These are phyloP conservation scores for Aspergillus cristatus DNA, from an alignment of 495 filamentous ascomycete genomes.

Conservation along the genomic window DNA sequence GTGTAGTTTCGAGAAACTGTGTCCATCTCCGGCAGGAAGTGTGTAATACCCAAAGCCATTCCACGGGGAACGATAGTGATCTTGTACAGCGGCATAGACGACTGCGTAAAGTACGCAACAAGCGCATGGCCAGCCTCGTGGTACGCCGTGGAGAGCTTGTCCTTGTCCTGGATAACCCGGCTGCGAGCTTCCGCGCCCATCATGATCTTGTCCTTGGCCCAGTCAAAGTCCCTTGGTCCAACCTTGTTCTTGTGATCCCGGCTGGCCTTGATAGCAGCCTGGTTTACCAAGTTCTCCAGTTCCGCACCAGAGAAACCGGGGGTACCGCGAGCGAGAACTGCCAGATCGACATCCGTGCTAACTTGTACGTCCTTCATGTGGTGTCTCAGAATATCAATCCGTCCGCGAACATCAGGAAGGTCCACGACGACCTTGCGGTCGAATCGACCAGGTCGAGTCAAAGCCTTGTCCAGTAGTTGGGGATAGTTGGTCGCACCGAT, in stretches of 20 bases:
- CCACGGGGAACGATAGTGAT: constrained; percentile 93
- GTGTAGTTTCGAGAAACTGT: constrained; percentile 67
- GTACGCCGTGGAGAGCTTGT: constrained; percentile 85
- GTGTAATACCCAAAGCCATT: constrained; percentile 73
- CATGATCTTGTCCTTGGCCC: constrained; percentile 96
- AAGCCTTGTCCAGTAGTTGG: constrained; percentile 83
- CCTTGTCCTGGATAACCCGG: constrained; percentile 79
- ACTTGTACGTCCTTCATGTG: constrained; percentile 83
- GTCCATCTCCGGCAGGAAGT: constrained; percentile 81
- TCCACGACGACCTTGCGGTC: constrained; percentile 81
- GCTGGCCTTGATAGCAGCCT: constrained; percentile 85
- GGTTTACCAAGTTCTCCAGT: constrained; percentile 92
- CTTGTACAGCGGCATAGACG: constrained; percentile 76
- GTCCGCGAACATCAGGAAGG: constrained; percentile 92
- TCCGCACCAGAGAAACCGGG: constrained; percentile 92
- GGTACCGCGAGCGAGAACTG: constrained; percentile 73
- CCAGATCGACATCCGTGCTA: constrained; percentile 68
- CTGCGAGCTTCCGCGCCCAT: constrained; percentile 90
- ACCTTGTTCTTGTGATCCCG: constrained; percentile 68
- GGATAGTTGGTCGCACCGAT: constrained; percentile 95
- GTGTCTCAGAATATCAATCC: constrained; percentile 83
- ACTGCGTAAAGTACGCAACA: constrained; percentile 69
- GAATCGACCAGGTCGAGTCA: constrained; percentile 90
- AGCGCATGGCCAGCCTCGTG: constrained; percentile 96
- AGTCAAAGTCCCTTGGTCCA: constrained; percentile 75